Conservation (phyloP, 345 rosid species). For the Eucalyptus cloeziana region DNA sequence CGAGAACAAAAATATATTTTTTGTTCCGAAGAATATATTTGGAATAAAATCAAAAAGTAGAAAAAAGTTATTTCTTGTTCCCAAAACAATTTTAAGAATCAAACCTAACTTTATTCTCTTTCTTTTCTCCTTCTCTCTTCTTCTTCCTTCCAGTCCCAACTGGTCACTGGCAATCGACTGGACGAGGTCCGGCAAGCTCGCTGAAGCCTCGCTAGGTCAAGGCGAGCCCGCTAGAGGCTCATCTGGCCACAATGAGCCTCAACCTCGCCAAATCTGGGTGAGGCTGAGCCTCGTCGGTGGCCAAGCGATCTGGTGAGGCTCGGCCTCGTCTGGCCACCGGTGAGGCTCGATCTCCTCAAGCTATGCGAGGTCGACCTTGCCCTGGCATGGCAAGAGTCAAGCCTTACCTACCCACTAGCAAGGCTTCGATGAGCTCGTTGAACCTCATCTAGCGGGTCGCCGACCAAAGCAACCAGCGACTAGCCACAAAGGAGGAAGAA, state of each 20-base stretch:
- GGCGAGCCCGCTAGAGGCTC: too few species aligned
- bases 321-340: accelerated
- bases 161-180: too few species aligned
- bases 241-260: accelerated
- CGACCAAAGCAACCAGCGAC: accelerated
- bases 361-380: accelerated
- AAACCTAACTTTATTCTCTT: too few species aligned
- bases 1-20: too few species aligned
- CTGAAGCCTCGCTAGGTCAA: too few species aligned
- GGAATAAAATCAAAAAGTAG: too few species aligned
- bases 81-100: too few species aligned
- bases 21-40: accelerated
- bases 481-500: too few species aligned
- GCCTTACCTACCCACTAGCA: accelerated
- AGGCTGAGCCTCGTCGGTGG: accelerated
- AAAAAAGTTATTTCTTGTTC: too few species aligned
- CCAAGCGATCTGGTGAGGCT: accelerated
- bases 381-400: accelerated
- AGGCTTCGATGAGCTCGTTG: accelerated
- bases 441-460: accelerated
- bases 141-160: too few species aligned
- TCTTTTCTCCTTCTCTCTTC: too few species aligned
- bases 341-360: accelerated
- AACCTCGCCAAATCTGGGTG: too few species aligned
- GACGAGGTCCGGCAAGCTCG: accelerated